Evolutionary conservation across 108 stramenopile genomes (phyloP), one percentile per base, ranked within the genome.

Genomic region (Skeletonema tropicum): DNA sequence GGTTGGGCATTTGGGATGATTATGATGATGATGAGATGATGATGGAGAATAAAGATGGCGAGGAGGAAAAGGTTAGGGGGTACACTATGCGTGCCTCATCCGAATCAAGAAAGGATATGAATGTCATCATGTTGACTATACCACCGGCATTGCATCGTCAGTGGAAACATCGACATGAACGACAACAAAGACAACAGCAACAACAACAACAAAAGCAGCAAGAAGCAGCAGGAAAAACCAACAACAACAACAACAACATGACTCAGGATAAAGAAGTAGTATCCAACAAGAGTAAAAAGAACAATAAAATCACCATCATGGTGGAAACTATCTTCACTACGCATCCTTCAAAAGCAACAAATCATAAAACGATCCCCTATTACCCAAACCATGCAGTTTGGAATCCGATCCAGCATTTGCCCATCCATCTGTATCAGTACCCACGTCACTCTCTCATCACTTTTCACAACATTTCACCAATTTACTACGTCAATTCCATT

Each of bases 311-410:
- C n/a, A n/a, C n/a, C 17, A 55, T 67, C 71, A 11, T 68, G 78
- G 71, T 73, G 78, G 78, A 79, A 73, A 57, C 67, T 73, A 12
- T 65, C 65, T 1, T 45, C 39, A 9, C n/a, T n/a, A n/a, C 36
- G 38, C 33, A 39, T 30, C 29, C 10, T 26, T 12, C 21, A 66
- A 13, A 66, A 57, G 21, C 41, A 33, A 46, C 64, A 63, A 21
- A 19, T 39, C 0, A 32, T 39, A 3, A 3, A 14, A 52, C 29
- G 4, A 19, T 9, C 32, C n/a, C n/a, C n/a, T n/a, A n/a, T n/a
- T 79, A 46, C 76, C 76, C 7, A 71, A 66, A 57, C 78, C 78
- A 45, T 79, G 78, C 67, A 79, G 60, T 58, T 70, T 79, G 26
- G 78, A 79, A 79, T 73, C 71, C 0, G 78, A 79, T 36, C 78